These are phyloP conservation scores for Aegilops umbellulata DNA, from an alignment of 176 grass and related monocot genomes.

Conservation along the genomic window DNA sequence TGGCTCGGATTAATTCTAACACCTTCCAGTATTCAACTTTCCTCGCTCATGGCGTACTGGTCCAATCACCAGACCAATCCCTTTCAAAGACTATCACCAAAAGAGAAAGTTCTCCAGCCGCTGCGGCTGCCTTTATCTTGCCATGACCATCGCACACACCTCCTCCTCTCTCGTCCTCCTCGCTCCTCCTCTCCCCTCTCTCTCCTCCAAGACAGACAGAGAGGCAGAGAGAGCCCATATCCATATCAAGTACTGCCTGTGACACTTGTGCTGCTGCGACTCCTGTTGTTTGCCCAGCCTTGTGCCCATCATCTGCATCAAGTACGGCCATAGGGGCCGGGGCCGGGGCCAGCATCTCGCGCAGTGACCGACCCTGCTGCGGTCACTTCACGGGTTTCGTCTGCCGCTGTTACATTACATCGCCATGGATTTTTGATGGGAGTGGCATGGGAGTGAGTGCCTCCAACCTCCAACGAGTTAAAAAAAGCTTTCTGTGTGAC, in stretches of 20 bases:
- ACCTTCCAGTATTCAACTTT: background rate
- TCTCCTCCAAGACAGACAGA: background rate
- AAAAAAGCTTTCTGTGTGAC: background rate
- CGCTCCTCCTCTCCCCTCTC: background rate
- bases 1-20: too few species aligned
- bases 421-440: constrained; percentile 42
- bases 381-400: constrained; percentile 16
- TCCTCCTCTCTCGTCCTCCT: constrained; percentile 14
- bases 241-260: constrained; percentile 20
- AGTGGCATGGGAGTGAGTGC: constrained; percentile 45
- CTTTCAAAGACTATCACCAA: constrained; percentile 36
- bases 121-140: constrained; percentile 29
- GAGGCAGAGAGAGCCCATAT: background rate
- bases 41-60: constrained; percentile 20
- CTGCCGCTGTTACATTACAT: background rate
- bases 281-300: constrained; percentile 18
- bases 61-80: constrained; percentile 39
- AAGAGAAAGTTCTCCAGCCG: constrained; percentile 35
- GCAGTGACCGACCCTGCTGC: constrained; percentile 8
- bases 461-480: background rate
- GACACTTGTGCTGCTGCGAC: background rate
- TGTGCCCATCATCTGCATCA: constrained; percentile 25
- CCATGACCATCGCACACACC: background rate
- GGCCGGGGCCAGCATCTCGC: background rate
- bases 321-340: too few species aligned